A percentile compares a stretch with the other conserved stretches of the same genome.
Conservation (phyloP, 2,329 filamentous ascomycete genomes). For the Rutstroemia sydowiana region DNA sequence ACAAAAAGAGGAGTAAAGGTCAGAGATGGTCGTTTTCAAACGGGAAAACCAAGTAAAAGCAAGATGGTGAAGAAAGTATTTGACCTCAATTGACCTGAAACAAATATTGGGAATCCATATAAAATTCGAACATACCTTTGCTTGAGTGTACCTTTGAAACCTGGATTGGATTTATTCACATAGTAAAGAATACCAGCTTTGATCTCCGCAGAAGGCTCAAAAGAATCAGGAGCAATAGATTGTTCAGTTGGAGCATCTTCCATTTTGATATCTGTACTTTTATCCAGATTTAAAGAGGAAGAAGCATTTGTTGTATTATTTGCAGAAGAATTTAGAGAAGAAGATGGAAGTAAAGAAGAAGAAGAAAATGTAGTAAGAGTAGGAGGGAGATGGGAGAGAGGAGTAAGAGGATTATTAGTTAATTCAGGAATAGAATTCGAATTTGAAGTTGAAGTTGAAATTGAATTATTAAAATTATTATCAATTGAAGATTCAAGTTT, state of each 20-base stretch:
- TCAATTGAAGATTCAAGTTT: constrained; percentile 10
- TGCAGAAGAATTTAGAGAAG: not conserved
- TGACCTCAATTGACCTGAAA: not conserved
- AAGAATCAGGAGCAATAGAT: constrained; percentile 3
- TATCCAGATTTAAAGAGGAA: not conserved
- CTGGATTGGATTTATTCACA: constrained; percentile 47
- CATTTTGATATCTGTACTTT: constrained; percentile 10
- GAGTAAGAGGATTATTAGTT: too few relatives aligned
- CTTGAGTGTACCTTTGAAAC: constrained; percentile 60
- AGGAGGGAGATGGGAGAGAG: not conserved
- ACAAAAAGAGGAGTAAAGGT: too few relatives aligned
- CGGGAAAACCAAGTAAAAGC: not conserved
- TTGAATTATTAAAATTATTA: too few relatives aligned
- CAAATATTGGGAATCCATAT: not conserved
- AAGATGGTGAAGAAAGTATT: not conserved
- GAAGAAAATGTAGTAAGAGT: too few relatives aligned
- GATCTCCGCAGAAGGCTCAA: constrained; percentile 20
- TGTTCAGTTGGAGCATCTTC: constrained; percentile 3
- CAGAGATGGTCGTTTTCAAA: too few relatives aligned
- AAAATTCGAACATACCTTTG: constrained; percentile 42
- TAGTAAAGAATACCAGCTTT: constrained; percentile 56
- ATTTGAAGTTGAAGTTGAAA: constrained; percentile 7
- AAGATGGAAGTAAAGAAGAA: not conserved
- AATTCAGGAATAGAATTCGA: constrained; percentile 1
- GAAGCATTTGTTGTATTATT: not conserved